Evolutionary conservation across 768 basidiomycete genomes (phyloP).

Genomic region (Collybia sp.): DNA sequence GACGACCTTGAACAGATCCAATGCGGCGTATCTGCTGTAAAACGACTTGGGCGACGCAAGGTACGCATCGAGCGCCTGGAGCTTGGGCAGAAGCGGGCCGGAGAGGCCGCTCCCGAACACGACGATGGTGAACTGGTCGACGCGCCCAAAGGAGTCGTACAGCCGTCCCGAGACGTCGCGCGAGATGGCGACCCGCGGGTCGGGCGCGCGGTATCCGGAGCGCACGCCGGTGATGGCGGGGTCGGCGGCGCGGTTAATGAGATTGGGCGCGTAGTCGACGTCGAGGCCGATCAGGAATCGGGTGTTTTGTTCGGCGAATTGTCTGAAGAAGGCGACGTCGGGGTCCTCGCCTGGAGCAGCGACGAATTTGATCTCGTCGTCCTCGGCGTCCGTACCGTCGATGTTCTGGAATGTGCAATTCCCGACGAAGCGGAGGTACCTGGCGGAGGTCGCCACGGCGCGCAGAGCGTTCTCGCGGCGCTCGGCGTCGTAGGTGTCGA

Average conservation of each 20-base stretch:
- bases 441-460: conserved; percentile 5
- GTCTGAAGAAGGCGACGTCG: conserved; percentile 5
- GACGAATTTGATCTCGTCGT: conserved; percentile 1
- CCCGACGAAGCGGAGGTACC: conserved; percentile 6
- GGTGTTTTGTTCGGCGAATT: conserved; percentile 4
- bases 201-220: conserved; percentile 3
- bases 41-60: conserved; percentile 5
- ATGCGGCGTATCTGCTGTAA: conserved; percentile 2
- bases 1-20: conserved; percentile 2
- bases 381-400: conserved; percentile 2
- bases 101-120: conserved; percentile 4
- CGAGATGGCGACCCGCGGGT: conserved; percentile 3
- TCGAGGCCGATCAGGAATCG: conserved; percentile 6
- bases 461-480: conserved; percentile 9
- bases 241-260: conserved; percentile 2
- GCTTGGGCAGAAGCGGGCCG: background rate
- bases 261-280: conserved; percentile 4
- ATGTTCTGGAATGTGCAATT: conserved; percentile 7
- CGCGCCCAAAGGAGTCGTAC: conserved; percentile 4
- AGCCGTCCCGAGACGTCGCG: background rate
- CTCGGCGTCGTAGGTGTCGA: conserved; percentile 23
- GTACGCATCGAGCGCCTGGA: conserved; percentile 2
- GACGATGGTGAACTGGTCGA: conserved; percentile 6
- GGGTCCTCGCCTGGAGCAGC: conserved; percentile 4
- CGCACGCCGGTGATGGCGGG: conserved; percentile 4